A percentile compares a stretch with the other conserved stretches of the same genome.
Conservation (phyloP, 192 early-diverging fungal genomes). For the Thamnidium elegans region DNA sequence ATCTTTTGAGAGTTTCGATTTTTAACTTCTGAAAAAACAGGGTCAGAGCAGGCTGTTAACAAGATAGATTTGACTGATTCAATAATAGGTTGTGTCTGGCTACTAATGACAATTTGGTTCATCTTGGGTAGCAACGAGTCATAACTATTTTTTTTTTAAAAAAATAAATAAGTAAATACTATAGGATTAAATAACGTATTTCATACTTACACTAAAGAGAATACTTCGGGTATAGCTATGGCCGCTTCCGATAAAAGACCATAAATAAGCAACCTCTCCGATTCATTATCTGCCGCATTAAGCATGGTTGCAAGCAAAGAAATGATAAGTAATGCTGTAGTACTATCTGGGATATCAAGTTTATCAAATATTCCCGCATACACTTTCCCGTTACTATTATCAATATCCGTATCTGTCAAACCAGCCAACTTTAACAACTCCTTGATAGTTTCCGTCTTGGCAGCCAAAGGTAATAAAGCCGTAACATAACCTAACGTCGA, state of each 20-base stretch:
- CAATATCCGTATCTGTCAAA: slow-evolving; percentile 40
- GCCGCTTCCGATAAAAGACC: slow-evolving; percentile 75
- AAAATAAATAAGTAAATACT: not conserved
- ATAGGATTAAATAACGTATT: not conserved
- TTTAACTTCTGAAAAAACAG: slow-evolving; percentile 34
- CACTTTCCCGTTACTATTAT: slow-evolving; percentile 38
- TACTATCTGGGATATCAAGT: slow-evolving; percentile 61
- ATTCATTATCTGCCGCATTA: slow-evolving; percentile 67
- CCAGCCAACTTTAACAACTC: slow-evolving; percentile 49
- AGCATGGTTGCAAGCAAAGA: slow-evolving; percentile 70
- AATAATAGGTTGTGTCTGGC: slow-evolving; percentile 59
- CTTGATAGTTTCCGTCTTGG: slow-evolving; percentile 57
- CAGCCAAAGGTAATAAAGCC: slow-evolving; percentile 69
- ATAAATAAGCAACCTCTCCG: slow-evolving; percentile 71
- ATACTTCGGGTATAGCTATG: slow-evolving; percentile 65
- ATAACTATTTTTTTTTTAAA: slow-evolving; percentile 47
- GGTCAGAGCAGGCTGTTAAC: slow-evolving; percentile 59
- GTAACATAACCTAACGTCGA: slow-evolving; percentile 73
- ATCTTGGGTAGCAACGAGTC: slow-evolving; percentile 68
- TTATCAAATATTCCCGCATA: slow-evolving; percentile 65
- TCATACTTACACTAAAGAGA: slow-evolving; percentile 66
- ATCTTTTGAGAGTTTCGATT: slow-evolving; percentile 44
- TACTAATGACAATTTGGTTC: slow-evolving; percentile 64
- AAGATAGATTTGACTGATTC: slow-evolving; percentile 69
- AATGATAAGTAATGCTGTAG: slow-evolving; percentile 57